phyloP scores from a whole-genome alignment of 805 yeast genomes.

The Candida stauntonica region DNA sequence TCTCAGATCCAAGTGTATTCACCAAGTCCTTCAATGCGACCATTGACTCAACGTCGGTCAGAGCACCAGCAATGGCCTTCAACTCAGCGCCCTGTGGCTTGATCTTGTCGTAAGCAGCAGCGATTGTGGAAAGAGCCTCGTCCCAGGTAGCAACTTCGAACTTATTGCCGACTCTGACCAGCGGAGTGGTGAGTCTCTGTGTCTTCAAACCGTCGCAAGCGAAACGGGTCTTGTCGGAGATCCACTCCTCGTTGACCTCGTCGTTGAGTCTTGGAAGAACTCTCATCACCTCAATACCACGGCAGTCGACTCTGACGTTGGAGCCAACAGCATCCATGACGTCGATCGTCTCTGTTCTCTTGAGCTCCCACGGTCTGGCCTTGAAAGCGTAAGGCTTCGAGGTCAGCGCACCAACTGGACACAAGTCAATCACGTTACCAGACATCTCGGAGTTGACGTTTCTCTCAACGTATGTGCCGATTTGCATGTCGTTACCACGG shows the following conservation, averaged over 20 bases:
- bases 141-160: slow-evolving; percentile 84
- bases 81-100: slow-evolving; percentile 65
- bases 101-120: slow-evolving; percentile 52
- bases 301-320: slow-evolving; percentile 76
- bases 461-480: slow-evolving; percentile 84
- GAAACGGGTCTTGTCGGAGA: slow-evolving; percentile 80
- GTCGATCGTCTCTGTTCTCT: slow-evolving; percentile 82
- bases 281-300: slow-evolving; percentile 86
- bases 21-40: slow-evolving; percentile 77
- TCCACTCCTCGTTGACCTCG: slow-evolving; percentile 88
- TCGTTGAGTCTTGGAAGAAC: slow-evolving; percentile 83
- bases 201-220: slow-evolving; percentile 84
- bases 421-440: slow-evolving; percentile 81
- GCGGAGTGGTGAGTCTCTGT: slow-evolving; percentile 79
- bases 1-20: slow-evolving; percentile 76
- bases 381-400: slow-evolving; percentile 89
- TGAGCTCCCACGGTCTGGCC: slow-evolving; percentile 92
- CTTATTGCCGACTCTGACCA: slow-evolving; percentile 62
- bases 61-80: slow-evolving; percentile 78
- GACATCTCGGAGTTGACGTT: slow-evolving; percentile 80
- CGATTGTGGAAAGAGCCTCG: slow-evolving; percentile 69
- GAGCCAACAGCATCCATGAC: slow-evolving; percentile 82
- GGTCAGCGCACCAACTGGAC: slow-evolving; percentile 91
- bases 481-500: slow-evolving; percentile 89
- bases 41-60: slow-evolving; percentile 77